Percentiles rank a stretch among this genome's conserved stretches.
These are phyloP conservation scores for Loxodes magnus DNA, from an alignment of 73 alveolate genomes.

Conservation along the genomic window DNA sequence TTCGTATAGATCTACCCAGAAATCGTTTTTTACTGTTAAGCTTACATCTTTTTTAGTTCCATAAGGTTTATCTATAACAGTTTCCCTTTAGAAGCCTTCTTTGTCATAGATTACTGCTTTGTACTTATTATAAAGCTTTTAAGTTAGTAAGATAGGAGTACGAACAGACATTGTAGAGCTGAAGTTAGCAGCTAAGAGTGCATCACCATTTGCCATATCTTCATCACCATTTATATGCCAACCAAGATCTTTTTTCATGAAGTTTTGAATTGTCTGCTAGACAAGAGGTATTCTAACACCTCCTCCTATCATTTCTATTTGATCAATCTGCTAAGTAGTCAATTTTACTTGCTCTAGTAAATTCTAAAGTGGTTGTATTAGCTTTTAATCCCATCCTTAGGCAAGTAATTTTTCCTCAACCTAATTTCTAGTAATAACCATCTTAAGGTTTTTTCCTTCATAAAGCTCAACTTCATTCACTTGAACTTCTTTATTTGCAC, in stretches of 20 bases:
- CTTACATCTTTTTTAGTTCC: too few relatives aligned
- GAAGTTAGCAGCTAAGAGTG: conserved; percentile 87
- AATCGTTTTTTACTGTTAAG: too few relatives aligned
- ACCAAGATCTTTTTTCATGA: conserved; percentile 69
- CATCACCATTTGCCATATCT: conserved; percentile 94
- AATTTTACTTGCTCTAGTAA: conserved; percentile 53
- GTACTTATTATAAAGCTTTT: too few relatives aligned
- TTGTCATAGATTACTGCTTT: too few relatives aligned
- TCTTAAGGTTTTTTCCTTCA: conserved; percentile 55
- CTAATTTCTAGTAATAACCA: conserved; percentile 55
- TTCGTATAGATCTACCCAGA: too few relatives aligned
- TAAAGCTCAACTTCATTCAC: conserved; percentile 63
- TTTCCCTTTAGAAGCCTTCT: too few relatives aligned
- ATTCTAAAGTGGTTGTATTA: conserved; percentile 59
- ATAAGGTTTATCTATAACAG: too few relatives aligned
- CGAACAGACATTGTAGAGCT: conserved; percentile 31
- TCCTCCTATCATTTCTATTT: conserved; percentile 93
- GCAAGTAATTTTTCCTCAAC: conserved; percentile 56
- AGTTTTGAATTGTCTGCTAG: conserved; percentile 52
- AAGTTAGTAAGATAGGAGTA: too few relatives aligned
- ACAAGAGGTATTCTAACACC: conserved; percentile 89
- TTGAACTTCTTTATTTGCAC: conserved; percentile 82
- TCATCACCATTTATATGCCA: conserved; percentile 97
- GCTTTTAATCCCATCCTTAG: conserved; percentile 13
- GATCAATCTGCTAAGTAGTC: conserved; percentile 52